phyloP scores from a whole-genome alignment of 345 rosid genomes.

The Eucalyptus curtisii region DNA sequence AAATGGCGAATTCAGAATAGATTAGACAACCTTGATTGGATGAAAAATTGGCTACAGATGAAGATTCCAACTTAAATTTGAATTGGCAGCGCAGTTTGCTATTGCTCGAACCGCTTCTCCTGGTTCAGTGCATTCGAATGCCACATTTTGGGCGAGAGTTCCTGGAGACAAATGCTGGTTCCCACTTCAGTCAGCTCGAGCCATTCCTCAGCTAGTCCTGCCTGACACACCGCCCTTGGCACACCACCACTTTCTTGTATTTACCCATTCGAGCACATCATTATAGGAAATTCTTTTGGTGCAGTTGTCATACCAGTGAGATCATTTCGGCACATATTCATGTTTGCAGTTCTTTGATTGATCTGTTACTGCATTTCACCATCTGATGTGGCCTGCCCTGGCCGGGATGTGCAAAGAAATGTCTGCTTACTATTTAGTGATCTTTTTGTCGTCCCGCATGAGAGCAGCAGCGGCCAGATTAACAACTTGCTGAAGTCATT shows the following conservation, averaged over 20 bases:
- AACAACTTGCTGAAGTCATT: not conserved
- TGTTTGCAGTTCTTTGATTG: not conserved
- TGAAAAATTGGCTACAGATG: not conserved
- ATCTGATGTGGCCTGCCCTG: not conserved
- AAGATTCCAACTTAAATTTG: not conserved
- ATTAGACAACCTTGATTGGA: slow-evolving; percentile 15
- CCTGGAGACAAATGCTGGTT: not conserved
- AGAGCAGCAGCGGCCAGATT: not conserved
- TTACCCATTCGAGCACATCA: not conserved
- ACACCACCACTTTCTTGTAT: not conserved
- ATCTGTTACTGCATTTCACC: not conserved
- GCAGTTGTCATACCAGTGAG: not conserved
- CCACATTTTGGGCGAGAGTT: not conserved
- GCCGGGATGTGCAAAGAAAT: not conserved
- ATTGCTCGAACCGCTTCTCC: not conserved
- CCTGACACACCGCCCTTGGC: not conserved
- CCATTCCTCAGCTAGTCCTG: not conserved
- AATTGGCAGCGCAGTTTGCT: not conserved
- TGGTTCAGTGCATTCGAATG: not conserved
- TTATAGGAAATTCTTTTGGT: not conserved
- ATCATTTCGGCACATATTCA: not conserved
- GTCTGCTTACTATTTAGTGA: not conserved
- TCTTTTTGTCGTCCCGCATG: not conserved
- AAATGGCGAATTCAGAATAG: slow-evolving; percentile 54
- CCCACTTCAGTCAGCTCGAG: not conserved